Evolutionary conservation across 257 asterid species (phyloP), one percentile per base, ranked within the genome.

Genomic region (Coffea eugenioides): DNA sequence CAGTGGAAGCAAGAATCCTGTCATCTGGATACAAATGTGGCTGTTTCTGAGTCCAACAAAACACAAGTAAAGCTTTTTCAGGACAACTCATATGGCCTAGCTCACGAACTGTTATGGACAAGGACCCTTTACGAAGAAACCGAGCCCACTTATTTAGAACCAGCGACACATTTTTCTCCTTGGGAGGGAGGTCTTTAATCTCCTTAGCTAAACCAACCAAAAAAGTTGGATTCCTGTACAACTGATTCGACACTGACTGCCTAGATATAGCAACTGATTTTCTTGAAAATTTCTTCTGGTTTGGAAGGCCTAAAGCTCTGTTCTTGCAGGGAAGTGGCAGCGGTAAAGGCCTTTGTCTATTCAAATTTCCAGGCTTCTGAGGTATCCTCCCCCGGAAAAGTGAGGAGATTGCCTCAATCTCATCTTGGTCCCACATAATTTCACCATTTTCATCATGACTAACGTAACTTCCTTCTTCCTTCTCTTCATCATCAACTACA

Each of bases 331-430:
- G 97, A 41, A 90, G 78, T 20, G 97, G 88, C 54, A 92, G 89
- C 0, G 98, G 97, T 11, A 85, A 84, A 77, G 93, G 91, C 85
- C 97, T 90, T 70, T 88, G 84, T 82, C 97, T 80, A n/a, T 76
- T 65, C 86, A 77, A 80, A 18, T 87, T 89, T 74, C 97, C 94
- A 15, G 98, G 97, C 76, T 91, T 94, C 82, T 94, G 95, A 85
- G 95, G 97, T 69, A 94, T 82, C 76, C 98, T 86, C 49, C 91
- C 92, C 79, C 77, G 86, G 82, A 94, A 94, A 84, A 92, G 95
- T 48, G 98, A 94, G 21, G 98, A 88, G 84, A 94, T 92, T 6
- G 97, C 91, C 76, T 91, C 98, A 77, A 90, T 86, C 83, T 94
- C 98, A 83, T 92, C 97, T 0, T 86, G 41, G 31, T 89, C 95